Conservation (phyloP, 2,329 filamentous ascomycete species). For the Neopestalotiopsis clavispora region DNA sequence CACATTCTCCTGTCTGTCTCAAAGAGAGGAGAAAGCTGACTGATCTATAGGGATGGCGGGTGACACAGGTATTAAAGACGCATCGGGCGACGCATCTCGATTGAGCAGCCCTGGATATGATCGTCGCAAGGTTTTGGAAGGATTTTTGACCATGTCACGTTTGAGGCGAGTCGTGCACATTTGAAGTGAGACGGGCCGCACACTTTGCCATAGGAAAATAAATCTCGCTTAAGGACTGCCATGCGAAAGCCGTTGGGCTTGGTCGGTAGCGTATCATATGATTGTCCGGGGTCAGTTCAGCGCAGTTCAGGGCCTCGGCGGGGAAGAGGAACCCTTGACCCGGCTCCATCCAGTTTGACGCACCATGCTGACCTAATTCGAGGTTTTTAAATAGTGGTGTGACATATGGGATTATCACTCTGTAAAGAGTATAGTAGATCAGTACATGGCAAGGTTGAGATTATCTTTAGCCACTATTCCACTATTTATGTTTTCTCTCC, state of each 20-base stretch:
- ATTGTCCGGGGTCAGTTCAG: neutral
- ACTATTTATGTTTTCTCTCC: too few species aligned
- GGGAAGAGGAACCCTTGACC: too few species aligned
- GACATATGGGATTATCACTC: too few species aligned
- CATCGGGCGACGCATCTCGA: neutral
- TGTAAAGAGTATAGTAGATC: too few species aligned
- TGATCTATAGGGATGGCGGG: neutral
- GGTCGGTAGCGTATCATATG: slow-evolving; percentile 1
- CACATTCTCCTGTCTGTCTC: neutral
- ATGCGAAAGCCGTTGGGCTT: neutral
- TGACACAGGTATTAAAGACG: neutral
- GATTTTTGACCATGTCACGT: neutral
- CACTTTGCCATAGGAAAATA: neutral
- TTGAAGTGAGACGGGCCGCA: neutral
- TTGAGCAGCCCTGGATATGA: neutral
- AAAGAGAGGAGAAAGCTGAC: neutral
- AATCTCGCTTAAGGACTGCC: neutral
- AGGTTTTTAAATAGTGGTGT: too few species aligned
- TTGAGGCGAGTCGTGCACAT: neutral
- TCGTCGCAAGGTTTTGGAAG: neutral
- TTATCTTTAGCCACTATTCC: too few species aligned
- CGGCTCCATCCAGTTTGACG: too few species aligned
- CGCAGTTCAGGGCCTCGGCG: too few species aligned
- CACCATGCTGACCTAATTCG: too few species aligned
- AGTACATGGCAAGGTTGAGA: too few species aligned